Conservation (phyloP, 1,139 yeast species). For the Scheffersomyces illinoinensis region DNA sequence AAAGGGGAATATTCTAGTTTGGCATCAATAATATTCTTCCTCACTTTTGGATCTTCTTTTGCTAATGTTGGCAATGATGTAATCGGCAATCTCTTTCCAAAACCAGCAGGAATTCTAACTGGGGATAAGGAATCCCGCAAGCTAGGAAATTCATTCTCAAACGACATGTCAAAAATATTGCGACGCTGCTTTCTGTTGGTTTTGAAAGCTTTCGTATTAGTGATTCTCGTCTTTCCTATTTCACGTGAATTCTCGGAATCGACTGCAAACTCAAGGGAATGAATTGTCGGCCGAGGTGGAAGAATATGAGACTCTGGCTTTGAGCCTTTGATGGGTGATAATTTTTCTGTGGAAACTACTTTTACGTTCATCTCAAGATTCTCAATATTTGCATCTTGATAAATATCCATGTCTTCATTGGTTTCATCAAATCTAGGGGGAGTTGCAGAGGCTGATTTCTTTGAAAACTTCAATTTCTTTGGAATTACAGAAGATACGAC, state of each 20-base stretch:
- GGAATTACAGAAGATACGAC: background rate
- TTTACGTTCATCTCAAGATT: constrained; percentile 23
- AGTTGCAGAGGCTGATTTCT: constrained; percentile 5
- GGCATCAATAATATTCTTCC: background rate
- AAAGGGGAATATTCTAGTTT: background rate
- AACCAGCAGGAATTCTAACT: background rate
- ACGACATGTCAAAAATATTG: constrained; percentile 15
- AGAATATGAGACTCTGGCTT: background rate
- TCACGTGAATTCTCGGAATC: background rate
- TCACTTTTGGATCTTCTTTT: no score
- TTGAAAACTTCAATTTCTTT: constrained; percentile 17
- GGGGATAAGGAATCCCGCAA: constrained; percentile 2
- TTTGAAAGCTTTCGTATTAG: background rate
- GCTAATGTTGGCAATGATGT: background rate
- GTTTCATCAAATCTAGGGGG: constrained; percentile 27
- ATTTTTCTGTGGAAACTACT: constrained; percentile 4
- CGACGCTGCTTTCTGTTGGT: constrained; percentile 4
- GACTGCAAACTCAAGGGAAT: background rate
- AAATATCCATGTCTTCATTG: constrained; percentile 37
- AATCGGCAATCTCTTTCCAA: background rate
- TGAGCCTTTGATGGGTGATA: constrained; percentile 10
- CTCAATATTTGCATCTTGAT: constrained; percentile 33
- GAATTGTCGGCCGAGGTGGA: background rate
- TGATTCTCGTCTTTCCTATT: background rate
- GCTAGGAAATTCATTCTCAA: constrained; percentile 14